phyloP scores from a whole-genome alignment of 352 stramenopile genomes.

The Blastocystis sp. region DNA sequence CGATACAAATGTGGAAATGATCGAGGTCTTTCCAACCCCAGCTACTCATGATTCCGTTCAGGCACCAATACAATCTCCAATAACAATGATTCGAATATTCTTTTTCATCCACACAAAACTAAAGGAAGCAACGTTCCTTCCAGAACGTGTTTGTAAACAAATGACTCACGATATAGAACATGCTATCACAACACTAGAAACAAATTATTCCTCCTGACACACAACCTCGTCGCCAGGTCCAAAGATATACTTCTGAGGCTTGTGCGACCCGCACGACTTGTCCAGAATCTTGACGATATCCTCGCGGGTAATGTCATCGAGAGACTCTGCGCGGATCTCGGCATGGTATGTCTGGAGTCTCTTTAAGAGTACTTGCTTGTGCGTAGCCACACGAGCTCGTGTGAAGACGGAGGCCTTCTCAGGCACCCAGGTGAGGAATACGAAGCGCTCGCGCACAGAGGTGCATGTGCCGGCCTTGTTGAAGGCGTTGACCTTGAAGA shows the following conservation, averaged over 20 bases:
- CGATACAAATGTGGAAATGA: slow-evolving; percentile 32
- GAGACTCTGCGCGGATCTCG: slow-evolving; percentile 36
- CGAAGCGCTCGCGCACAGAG: slow-evolving; percentile 34
- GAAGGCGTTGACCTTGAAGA: slow-evolving; percentile 54
- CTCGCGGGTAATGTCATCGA: slow-evolving; percentile 48
- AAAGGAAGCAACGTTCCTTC: not conserved
- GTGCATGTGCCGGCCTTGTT: slow-evolving; percentile 12
- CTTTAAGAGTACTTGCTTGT: slow-evolving; percentile 52
- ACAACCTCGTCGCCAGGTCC: slow-evolving; percentile 46
- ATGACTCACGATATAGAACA: not conserved
- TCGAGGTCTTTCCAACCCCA: slow-evolving; percentile 6
- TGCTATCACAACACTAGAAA: not conserved
- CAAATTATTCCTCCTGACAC: slow-evolving; percentile 19
- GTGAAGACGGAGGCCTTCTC: slow-evolving; percentile 15
- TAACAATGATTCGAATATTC: slow-evolving; percentile 33
- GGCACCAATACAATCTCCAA: not conserved
- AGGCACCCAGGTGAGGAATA: slow-evolving; percentile 46
- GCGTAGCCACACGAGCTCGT: slow-evolving; percentile 39
- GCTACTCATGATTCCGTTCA: not conserved
- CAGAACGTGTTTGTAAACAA: not conserved
- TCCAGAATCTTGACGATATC: slow-evolving; percentile 42
- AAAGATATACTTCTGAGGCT: slow-evolving; percentile 55
- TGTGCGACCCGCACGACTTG: slow-evolving; percentile 3
- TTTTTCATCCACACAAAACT: not conserved
- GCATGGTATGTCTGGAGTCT: slow-evolving; percentile 46